Evolutionary conservation across 1,139 yeast genomes (phyloP).

Genomic region (Magnusiomyces ingens): DNA sequence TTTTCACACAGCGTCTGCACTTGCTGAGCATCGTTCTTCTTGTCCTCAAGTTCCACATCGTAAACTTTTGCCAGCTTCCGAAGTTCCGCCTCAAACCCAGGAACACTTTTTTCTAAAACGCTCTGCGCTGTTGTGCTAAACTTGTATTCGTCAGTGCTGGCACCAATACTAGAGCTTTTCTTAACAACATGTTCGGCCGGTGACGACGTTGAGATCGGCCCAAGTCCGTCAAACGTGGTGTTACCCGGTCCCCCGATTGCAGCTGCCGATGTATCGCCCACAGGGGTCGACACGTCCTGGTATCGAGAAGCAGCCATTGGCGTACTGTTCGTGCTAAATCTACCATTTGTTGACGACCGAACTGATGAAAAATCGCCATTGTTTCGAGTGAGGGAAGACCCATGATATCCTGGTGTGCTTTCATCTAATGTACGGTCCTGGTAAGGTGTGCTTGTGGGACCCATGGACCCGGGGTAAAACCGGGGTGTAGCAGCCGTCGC

Average conservation of each 20-base stretch:
- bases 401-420: too few relatives aligned
- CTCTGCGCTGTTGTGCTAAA: constrained; percentile 9
- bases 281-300: constrained; percentile 1
- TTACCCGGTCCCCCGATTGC: neutral
- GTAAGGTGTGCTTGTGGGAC: too few relatives aligned
- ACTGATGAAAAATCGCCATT: too few relatives aligned
- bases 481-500: too few relatives aligned
- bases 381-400: too few relatives aligned
- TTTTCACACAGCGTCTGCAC: constrained; percentile 38
- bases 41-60: constrained; percentile 46
- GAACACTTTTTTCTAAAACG: constrained; percentile 28
- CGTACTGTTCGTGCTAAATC: too few relatives aligned
- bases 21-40: constrained; percentile 43
- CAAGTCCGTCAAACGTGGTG: too few relatives aligned
- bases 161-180: neutral
- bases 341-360: too few relatives aligned
- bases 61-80: constrained; percentile 50
- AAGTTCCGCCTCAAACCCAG: constrained; percentile 41
- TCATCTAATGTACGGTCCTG: too few relatives aligned
- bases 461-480: too few relatives aligned
- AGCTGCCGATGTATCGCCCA: constrained; percentile 4
- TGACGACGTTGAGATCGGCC: constrained; percentile 8
- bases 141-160: neutral
- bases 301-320: neutral
- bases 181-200: constrained; percentile 9